phyloP scores from a whole-genome alignment of 176 grass and related monocot genomes.

The Bolboschoenus planiculmis region DNA sequence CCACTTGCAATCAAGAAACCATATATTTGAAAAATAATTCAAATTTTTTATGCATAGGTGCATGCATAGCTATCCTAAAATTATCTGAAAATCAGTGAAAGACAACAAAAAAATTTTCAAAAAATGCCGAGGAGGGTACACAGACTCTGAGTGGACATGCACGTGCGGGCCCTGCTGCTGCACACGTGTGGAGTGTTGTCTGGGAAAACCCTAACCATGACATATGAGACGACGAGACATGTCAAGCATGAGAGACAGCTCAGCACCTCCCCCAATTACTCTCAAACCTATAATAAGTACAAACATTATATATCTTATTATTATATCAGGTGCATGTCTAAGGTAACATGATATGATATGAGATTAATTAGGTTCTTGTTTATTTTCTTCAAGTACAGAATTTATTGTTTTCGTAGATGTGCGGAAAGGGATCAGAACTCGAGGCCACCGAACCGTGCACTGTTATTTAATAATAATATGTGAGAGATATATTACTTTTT shows the following conservation, averaged over 20 bases:
- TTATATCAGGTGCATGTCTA: background rate
- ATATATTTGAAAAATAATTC: too few species aligned
- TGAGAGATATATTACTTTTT: background rate
- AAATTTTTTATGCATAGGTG: too few species aligned
- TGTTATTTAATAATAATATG: background rate
- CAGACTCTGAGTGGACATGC: conserved; percentile 3
- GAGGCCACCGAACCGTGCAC: conserved; percentile 18
- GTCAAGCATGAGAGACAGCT: conserved; percentile 25
- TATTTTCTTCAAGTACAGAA: background rate
- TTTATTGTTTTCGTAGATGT: background rate
- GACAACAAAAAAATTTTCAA: background rate
- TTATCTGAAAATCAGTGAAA: background rate
- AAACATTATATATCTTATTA: background rate
- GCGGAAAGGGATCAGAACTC: conserved; percentile 26
- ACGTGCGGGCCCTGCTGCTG: conserved; percentile 9
- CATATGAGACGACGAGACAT: conserved; percentile 16
- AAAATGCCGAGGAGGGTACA: conserved; percentile 3
- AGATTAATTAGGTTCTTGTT: background rate
- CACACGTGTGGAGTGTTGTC: conserved; percentile 29
- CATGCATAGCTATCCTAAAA: background rate
- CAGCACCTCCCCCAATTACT: background rate
- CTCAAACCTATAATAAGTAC: conserved; percentile 1
- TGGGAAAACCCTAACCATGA: background rate
- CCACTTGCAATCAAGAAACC: background rate
- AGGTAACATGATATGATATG: background rate